Evolutionary conservation across 2,329 filamentous ascomycete species (phyloP).

Genomic region (Ceratocystis eucalypticola): DNA sequence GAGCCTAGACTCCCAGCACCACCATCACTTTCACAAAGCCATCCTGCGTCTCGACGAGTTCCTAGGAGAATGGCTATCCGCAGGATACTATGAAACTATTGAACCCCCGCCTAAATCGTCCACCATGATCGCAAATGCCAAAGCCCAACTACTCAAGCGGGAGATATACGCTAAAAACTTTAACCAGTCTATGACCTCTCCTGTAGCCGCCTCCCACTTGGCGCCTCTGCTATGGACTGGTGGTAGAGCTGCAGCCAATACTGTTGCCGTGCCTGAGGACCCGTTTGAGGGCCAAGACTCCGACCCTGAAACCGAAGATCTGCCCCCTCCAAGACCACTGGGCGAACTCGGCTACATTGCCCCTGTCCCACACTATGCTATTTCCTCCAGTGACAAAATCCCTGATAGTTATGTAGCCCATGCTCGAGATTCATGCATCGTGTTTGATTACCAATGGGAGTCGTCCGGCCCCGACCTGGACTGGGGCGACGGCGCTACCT

Average conservation of each 20-base stretch:
- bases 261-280: slow-evolving; percentile 15
- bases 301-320: slow-evolving; percentile 11
- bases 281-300: slow-evolving; percentile 16
- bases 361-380: slow-evolving; percentile 68
- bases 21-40: slow-evolving; percentile 36
- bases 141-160: slow-evolving; percentile 67
- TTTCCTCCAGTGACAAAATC: slow-evolving; percentile 67
- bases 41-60: slow-evolving; percentile 78
- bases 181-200: slow-evolving; percentile 18
- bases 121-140: slow-evolving; percentile 79
- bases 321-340: slow-evolving; percentile 23
- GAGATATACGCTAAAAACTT: slow-evolving; percentile 50
- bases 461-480: slow-evolving; percentile 64
- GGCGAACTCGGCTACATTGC: slow-evolving; percentile 44
- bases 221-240: slow-evolving; percentile 18
- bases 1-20: slow-evolving; percentile 14
- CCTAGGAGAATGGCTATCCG: slow-evolving; percentile 87
- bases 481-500: slow-evolving; percentile 79
- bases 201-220: slow-evolving; percentile 9
- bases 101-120: slow-evolving; percentile 74
- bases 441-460: slow-evolving; percentile 93
- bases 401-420: slow-evolving; percentile 81
- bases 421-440: slow-evolving; percentile 70
- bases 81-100: slow-evolving; percentile 86
- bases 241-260: slow-evolving; percentile 3